phyloP scores from a whole-genome alignment of 2,329 filamentous ascomycete genomes.

The Cyphellophora attinorum region DNA sequence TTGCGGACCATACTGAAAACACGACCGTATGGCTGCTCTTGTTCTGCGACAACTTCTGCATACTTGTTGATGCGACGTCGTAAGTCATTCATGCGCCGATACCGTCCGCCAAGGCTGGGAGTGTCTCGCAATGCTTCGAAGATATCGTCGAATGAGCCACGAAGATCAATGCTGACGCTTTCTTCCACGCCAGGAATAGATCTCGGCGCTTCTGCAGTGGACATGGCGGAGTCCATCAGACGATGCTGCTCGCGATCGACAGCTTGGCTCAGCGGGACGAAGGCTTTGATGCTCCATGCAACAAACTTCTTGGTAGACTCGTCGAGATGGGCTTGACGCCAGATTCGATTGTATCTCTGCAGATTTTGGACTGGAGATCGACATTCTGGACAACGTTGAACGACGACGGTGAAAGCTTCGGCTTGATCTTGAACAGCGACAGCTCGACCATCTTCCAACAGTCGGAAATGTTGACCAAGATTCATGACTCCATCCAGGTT shows the following conservation, averaged over 20 bases:
- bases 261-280: conserved; percentile 28
- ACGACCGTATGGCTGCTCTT: conserved; percentile 30
- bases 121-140: not conserved
- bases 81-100: conserved; percentile 11
- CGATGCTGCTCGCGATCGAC: conserved; percentile 17
- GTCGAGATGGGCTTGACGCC: conserved; percentile 51
- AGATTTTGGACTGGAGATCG: conserved; percentile 49
- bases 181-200: too few relatives aligned
- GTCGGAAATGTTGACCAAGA: conserved; percentile 26
- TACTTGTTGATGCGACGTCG: conserved; percentile 23
- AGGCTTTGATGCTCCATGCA: conserved; percentile 38
- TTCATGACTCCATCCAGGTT: conserved; percentile 54
- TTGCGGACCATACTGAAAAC: conserved; percentile 27
- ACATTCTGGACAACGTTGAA: conserved; percentile 51
- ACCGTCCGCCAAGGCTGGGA: not conserved
- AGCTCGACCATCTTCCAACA: conserved; percentile 20
- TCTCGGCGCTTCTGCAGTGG: too few relatives aligned
- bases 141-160: not conserved
- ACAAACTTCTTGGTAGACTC: conserved; percentile 57
- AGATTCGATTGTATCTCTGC: conserved; percentile 52
- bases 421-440: conserved; percentile 21
- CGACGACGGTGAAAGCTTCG: conserved; percentile 40
- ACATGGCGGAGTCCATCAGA: conserved; percentile 7
- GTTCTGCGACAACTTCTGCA: conserved; percentile 21
- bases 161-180: conserved; percentile 2